Evolutionary conservation across 2,329 filamentous ascomycete genomes (phyloP).

Genomic region (Diaporthe destruens): DNA sequence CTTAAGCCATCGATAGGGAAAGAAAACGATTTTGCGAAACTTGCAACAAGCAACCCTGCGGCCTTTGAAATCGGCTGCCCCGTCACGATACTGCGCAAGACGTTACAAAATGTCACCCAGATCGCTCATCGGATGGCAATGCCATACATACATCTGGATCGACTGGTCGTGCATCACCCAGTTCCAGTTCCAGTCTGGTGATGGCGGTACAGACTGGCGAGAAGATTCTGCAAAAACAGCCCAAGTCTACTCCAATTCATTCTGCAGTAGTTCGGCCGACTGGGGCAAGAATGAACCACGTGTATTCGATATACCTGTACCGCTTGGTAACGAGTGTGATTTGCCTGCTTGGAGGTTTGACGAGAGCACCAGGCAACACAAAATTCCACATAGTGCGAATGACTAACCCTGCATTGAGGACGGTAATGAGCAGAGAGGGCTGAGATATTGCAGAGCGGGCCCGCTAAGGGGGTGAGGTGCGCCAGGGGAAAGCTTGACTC

Average conservation of each 20-base stretch:
- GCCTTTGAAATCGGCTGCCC: not conserved
- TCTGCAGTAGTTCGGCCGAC: conserved; percentile 15
- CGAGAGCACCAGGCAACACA: not conserved
- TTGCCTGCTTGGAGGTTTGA: not conserved
- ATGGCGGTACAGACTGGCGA: not conserved
- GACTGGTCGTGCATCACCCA: conserved; percentile 19
- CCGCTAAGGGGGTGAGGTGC: not conserved
- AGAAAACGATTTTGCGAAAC: not conserved
- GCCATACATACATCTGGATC: conserved; percentile 4
- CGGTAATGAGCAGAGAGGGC: not conserved
- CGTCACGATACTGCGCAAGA: not conserved
- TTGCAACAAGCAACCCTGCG: not conserved
- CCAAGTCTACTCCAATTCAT: not conserved
- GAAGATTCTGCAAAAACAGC: not conserved
- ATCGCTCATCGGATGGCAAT: not conserved
- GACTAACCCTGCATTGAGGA: not conserved
- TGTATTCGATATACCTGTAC: not conserved
- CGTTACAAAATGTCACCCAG: not conserved
- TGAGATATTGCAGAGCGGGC: not conserved
- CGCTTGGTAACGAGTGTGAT: not conserved
- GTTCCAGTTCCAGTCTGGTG: conserved; percentile 5
- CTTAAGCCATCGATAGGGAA: not conserved
- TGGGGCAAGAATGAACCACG: not conserved
- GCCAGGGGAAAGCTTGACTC: conserved; percentile 18
- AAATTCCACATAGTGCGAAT: not conserved